A percentile compares a stretch with the other conserved stretches of the same genome.
These are phyloP conservation scores for Clarireedia paspali DNA, from an alignment of 2,329 filamentous ascomycete genomes.

Conservation along the genomic window DNA sequence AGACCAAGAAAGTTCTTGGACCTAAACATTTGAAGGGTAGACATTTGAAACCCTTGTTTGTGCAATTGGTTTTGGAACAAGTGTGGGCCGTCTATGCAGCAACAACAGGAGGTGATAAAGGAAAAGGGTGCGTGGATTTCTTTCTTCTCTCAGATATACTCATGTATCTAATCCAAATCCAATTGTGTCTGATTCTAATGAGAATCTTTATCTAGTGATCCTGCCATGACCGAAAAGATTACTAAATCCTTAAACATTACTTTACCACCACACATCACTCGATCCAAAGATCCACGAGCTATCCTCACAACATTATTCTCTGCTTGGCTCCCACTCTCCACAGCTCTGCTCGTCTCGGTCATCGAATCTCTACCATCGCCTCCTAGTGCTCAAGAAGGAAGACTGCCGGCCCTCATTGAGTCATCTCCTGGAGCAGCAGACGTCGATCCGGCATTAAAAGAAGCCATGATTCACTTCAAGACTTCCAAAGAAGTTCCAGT, in stretches of 20 bases:
- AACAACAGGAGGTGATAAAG: conserved; percentile 72
- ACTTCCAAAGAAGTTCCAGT: conserved; percentile 64
- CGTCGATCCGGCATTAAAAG: conserved; percentile 60
- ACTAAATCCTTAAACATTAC: conserved; percentile 82
- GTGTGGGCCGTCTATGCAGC: conserved; percentile 95
- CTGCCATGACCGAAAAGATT: conserved; percentile 81
- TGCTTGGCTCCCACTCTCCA: conserved; percentile 86
- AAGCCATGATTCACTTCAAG: conserved; percentile 80
- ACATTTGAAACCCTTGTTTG: conserved; percentile 91
- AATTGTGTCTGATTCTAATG: conserved; percentile 22
- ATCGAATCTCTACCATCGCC: conserved; percentile 89
- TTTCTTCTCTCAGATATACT: conserved; percentile 28
- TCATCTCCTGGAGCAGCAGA: conserved; percentile 68
- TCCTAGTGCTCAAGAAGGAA: conserved; percentile 65
- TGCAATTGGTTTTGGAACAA: conserved; percentile 89
- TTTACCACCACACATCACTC: conserved; percentile 74
- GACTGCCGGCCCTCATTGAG: conserved; percentile 72
- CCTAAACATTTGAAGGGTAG: conserved; percentile 90
- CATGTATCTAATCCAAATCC: conserved; percentile 18
- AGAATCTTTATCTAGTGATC: conserved; percentile 48
- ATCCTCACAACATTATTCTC: conserved; percentile 82
- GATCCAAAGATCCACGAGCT: conserved; percentile 75
- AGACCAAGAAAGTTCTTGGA: conserved; percentile 87
- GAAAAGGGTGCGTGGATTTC: conserved; percentile 61
- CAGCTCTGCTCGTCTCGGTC: conserved; percentile 85